These are phyloP conservation scores for Hygrophoropsis aurantiaca DNA, from an alignment of 768 basidiomycete species.

Conservation along the genomic window DNA sequence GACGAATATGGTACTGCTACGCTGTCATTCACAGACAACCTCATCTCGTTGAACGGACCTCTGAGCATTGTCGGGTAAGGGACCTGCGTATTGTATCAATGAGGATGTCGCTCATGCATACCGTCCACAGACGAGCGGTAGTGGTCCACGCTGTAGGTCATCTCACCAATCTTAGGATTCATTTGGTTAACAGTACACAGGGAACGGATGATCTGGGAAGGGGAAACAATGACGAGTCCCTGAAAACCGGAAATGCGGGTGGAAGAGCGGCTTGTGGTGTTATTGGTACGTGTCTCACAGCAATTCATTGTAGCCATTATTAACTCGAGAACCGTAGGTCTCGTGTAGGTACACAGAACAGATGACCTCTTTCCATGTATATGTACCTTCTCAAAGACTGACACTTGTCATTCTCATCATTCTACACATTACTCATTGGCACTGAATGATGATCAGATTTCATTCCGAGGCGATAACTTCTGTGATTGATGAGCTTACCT, in stretches of 20 bases:
- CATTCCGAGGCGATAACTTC: not conserved
- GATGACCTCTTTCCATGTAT: not conserved
- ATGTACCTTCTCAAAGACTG: slow-evolving; percentile 19
- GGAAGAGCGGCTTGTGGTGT: slow-evolving; percentile 80
- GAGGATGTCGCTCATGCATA: slow-evolving; percentile 1
- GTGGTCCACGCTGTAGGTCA: slow-evolving; percentile 67
- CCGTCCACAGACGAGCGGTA: slow-evolving; percentile 53
- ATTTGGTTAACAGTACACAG: slow-evolving; percentile 29
- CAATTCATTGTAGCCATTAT: not conserved
- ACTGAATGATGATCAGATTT: not conserved
- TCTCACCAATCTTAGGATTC: not conserved
- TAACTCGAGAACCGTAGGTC: slow-evolving; percentile 14
- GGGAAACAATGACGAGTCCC: slow-evolving; percentile 64
- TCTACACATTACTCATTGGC: not conserved
- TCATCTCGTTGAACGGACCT: slow-evolving; percentile 68
- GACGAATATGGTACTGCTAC: slow-evolving; percentile 56
- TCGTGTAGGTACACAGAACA: slow-evolving; percentile 10
- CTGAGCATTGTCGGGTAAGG: slow-evolving; percentile 69
- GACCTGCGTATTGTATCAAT: slow-evolving; percentile 1
- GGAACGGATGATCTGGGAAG: slow-evolving; percentile 80
- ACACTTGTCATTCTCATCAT: not conserved
- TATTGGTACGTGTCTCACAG: slow-evolving; percentile 48
- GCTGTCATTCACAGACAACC: slow-evolving; percentile 56
- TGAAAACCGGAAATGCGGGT: slow-evolving; percentile 79
- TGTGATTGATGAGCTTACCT: slow-evolving; percentile 32